Evolutionary conservation across 352 stramenopile species (phyloP).

Genomic region (Pythium coloratum): DNA sequence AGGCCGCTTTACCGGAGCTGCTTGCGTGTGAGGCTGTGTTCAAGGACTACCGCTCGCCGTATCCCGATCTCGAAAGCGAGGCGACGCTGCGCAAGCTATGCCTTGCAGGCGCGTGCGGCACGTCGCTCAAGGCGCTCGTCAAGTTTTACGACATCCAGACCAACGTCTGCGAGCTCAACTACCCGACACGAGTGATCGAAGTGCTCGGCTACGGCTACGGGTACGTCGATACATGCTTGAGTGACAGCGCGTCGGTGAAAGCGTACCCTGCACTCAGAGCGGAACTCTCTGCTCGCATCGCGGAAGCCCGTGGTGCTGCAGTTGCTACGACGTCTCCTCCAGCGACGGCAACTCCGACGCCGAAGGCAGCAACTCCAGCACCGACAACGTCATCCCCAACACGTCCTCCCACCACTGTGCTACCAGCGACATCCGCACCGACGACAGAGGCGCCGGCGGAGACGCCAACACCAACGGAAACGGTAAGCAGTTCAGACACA

Average conservation of each 20-base stretch:
- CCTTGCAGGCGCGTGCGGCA: not conserved
- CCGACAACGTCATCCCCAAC: not conserved
- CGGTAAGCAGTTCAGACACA: not conserved
- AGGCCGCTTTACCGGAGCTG: slow-evolving; percentile 1
- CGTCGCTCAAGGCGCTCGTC: slow-evolving; percentile 12
- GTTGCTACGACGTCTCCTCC: not conserved
- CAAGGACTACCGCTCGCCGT: not conserved
- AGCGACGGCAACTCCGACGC: not conserved
- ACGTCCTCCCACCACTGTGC: not conserved
- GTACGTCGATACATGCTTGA: not conserved
- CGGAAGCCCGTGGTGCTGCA: not conserved
- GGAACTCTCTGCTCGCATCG: not conserved
- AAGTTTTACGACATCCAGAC: slow-evolving; percentile 10
- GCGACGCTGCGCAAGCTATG: not conserved
- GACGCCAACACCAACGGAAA: not conserved
- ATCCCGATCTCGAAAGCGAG: not conserved
- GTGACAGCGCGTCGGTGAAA: not conserved
- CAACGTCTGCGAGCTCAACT: slow-evolving; percentile 17
- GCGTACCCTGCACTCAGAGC: not conserved
- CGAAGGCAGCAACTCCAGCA: not conserved
- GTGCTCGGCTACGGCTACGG: not conserved
- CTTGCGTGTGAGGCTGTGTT: slow-evolving; percentile 5
- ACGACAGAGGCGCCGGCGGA: not conserved
- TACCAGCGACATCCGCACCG: not conserved
- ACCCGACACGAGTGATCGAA: not conserved